Base-by-base conservation (phyloP, 2,329 filamentous ascomycete genomes). In the Knufia fluminis region DNA sequence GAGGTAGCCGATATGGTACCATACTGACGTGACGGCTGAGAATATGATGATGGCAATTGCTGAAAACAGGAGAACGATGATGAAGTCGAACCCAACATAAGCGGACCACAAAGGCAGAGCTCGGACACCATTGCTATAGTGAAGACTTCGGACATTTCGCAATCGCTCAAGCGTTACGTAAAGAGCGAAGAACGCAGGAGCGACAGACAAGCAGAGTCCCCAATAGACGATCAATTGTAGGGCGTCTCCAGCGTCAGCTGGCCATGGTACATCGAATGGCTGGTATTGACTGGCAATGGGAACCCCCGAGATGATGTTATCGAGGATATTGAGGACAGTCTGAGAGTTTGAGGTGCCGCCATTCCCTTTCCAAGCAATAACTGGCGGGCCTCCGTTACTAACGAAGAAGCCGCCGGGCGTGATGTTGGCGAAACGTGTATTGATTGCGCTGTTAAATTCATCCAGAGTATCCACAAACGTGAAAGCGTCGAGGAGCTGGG, bases 71-170 rank as follows among this genome's bases (percentile, higher is more conserved):
- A 94, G 62, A 1, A 88, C 82, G 49, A 94, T 80, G 38, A 78
- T 63, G 55, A 90, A 88, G 67, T 96, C 90, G 61, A 95, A 94
- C 0, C 73, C 61, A 1, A 85, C 73, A 61, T 96, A 94, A 1
- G 90, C 86, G 3, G 86, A 67, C 90, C 91, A 96, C 1, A 96
- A 71, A 0, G 89, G 87, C 7, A 86, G 71, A 0, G 86, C 83
- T 10, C 86, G 76, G 23, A 95, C 88, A 41, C 90, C 90, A 61
- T 95, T 96, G 48, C 86, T 94, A 67, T 94, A 96, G 65, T 96
- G 84, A 24, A 96, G 71, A 14, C 85, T 85, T 46, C 90, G 79
- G 20, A 96, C 86, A 55, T 88, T 85, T 44, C 81, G 73, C 9
- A 88, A 71, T 22, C 88, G 77, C 65, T 96, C 90, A 23, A 85